These are phyloP conservation scores for Diaporthe sp. DNA, from an alignment of 2,329 filamentous ascomycete species.

Conservation along the genomic window DNA sequence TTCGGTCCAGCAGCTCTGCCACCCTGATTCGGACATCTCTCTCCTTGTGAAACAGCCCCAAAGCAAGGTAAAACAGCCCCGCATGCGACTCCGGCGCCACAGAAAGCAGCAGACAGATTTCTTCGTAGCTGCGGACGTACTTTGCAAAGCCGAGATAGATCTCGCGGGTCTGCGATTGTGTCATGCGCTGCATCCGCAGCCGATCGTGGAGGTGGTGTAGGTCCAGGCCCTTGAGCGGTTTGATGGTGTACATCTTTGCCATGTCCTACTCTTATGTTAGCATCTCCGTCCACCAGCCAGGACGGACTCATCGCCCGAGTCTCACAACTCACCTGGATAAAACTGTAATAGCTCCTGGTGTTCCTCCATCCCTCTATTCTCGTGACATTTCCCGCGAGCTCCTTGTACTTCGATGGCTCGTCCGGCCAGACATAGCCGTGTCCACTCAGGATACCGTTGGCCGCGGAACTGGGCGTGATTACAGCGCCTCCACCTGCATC, in stretches of 20 bases:
- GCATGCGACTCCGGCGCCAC: conserved; percentile 88
- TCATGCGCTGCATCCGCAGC: conserved; percentile 83
- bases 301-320: conserved; percentile 44
- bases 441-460: conserved; percentile 60
- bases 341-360: conserved; percentile 94
- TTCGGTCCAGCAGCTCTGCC: conserved; percentile 82
- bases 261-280: conserved; percentile 64
- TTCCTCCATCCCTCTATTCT: conserved; percentile 97
- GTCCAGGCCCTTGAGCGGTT: conserved; percentile 83
- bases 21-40: conserved; percentile 81
- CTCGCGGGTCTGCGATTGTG: conserved; percentile 79
- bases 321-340: conserved; percentile 75
- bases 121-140: conserved; percentile 82
- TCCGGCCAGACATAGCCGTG: conserved; percentile 97
- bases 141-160: conserved; percentile 86
- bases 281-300: neutral
- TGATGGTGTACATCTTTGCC: conserved; percentile 70
- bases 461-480: conserved; percentile 50
- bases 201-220: conserved; percentile 93
- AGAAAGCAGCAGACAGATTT: conserved; percentile 84
- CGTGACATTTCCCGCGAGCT: conserved; percentile 90
- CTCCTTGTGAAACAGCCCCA: conserved; percentile 93
- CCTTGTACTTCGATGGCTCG: conserved; percentile 81
- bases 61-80: conserved; percentile 88
- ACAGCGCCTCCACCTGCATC: conserved; percentile 64